These are phyloP conservation scores for Phytophthora podocarpi DNA, from an alignment of 352 stramenopile genomes.

Conservation along the genomic window DNA sequence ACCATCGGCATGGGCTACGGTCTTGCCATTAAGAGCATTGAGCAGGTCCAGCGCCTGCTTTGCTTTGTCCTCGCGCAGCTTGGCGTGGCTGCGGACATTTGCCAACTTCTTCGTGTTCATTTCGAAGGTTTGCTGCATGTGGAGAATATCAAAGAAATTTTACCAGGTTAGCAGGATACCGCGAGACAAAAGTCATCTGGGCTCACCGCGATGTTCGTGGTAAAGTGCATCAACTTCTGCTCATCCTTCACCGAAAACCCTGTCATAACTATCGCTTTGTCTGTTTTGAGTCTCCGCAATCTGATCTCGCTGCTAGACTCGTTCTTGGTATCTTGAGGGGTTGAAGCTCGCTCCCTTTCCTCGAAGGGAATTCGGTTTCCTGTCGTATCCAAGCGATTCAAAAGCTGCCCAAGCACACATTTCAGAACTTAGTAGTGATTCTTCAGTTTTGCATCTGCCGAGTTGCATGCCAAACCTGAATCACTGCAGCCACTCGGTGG, in stretches of 20 bases:
- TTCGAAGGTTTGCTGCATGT: slow-evolving; percentile 50
- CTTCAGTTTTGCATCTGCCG: too few relatives aligned
- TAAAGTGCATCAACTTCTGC: slow-evolving; percentile 68
- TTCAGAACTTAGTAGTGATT: too few relatives aligned
- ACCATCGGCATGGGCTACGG: slow-evolving; percentile 9
- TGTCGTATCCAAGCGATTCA: slow-evolving; percentile 53
- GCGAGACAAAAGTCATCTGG: too few relatives aligned
- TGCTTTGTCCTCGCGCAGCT: slow-evolving; percentile 50
- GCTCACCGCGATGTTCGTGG: slow-evolving; percentile 56
- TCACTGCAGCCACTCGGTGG: slow-evolving; percentile 58
- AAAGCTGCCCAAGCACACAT: slow-evolving; percentile 41
- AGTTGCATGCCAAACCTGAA: too few relatives aligned
- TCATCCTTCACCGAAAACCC: slow-evolving; percentile 70
- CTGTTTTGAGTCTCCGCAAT: slow-evolving; percentile 37
- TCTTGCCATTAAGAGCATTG: slow-evolving; percentile 57
- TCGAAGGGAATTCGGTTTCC: slow-evolving; percentile 9
- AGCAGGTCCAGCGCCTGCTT: slow-evolving; percentile 61
- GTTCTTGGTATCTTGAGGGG: slow-evolving; percentile 20
- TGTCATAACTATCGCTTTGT: slow-evolving; percentile 28
- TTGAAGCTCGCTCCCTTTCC: slow-evolving; percentile 3
- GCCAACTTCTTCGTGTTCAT: slow-evolving; percentile 49
- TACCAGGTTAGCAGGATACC: too few relatives aligned
- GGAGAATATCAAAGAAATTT: too few relatives aligned
- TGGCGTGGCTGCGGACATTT: slow-evolving; percentile 39
- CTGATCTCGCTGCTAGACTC: slow-evolving; percentile 47